Percentiles rank a stretch among this genome's conserved stretches.
Conservation (phyloP, 2,329 filamentous ascomycete species). For the Cordyceps farinosa region DNA sequence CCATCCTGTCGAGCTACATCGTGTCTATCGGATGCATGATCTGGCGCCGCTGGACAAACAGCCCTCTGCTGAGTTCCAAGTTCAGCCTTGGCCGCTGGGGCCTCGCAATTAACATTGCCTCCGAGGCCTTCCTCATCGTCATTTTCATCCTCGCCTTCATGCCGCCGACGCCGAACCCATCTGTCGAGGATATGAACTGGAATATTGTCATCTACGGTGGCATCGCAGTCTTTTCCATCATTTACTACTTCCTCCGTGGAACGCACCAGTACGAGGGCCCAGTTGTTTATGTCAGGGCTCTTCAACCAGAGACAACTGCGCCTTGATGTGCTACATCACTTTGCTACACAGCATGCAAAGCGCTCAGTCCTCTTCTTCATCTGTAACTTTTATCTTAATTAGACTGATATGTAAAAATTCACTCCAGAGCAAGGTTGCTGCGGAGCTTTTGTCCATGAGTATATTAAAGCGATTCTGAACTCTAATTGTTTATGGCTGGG, state of each 20-base stretch:
- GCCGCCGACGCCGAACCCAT: conserved; percentile 37
- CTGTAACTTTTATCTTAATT: neutral
- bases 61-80: conserved; percentile 21
- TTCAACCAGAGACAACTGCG: neutral
- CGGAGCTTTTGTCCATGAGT: too few relatives aligned
- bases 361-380: neutral
- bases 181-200: conserved; percentile 47
- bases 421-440: too few relatives aligned
- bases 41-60: conserved; percentile 36
- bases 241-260: conserved; percentile 36
- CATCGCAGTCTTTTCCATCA: conserved; percentile 36
- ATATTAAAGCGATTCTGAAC: too few relatives aligned
- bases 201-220: conserved; percentile 41
- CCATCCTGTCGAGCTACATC: conserved; percentile 50
- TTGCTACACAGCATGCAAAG: neutral
- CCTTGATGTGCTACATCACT: neutral
- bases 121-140: conserved; percentile 42
- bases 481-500: too few relatives aligned
- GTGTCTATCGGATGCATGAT: conserved; percentile 45
- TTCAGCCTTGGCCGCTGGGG: conserved; percentile 40
- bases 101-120: conserved; percentile 39
- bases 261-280: conserved; percentile 20
- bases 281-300: conserved; percentile 18
- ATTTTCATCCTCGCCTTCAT: conserved; percentile 49
- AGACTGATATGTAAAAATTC: too few relatives aligned